Conservation (phyloP, 805 yeast species). For the Suhomyces prunicola region DNA sequence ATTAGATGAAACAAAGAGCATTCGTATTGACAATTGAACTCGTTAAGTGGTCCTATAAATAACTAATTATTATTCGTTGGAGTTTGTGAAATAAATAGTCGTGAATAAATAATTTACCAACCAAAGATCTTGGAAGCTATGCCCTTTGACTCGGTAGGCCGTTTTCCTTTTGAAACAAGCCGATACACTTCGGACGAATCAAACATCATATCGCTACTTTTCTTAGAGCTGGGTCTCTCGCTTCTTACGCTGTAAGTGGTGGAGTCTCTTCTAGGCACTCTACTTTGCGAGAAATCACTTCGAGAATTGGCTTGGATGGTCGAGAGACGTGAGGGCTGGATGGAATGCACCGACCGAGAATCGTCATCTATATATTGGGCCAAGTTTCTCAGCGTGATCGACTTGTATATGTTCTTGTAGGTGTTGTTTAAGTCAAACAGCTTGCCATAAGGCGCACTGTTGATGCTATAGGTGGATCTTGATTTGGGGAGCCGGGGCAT, state of each 20-base stretch:
- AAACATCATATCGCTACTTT: constrained; percentile 6
- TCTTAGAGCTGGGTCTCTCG: not conserved
- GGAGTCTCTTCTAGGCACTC: constrained; percentile 2
- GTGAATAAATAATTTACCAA: constrained; percentile 23
- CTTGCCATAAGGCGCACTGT: constrained; percentile 11
- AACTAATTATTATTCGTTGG: not conserved
- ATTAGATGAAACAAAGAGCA: not conserved
- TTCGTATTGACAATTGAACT: no score
- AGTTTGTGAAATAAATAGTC: not conserved
- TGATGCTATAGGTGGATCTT: constrained; percentile 23
- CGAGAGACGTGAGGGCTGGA: constrained; percentile 12
- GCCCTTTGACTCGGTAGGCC: constrained; percentile 6
- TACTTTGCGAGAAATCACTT: not conserved
- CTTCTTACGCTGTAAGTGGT: not conserved
- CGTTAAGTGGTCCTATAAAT: not conserved
- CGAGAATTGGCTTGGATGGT: not conserved
- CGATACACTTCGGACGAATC: constrained; percentile 20
- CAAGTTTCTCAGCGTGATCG: constrained; percentile 34
- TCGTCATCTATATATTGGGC: constrained; percentile 15
- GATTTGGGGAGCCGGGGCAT: constrained; percentile 13
- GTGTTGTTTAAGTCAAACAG: constrained; percentile 25
- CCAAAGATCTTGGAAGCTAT: constrained; percentile 36
- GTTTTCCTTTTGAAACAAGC: constrained; percentile 12
- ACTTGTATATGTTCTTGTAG: constrained; percentile 33
- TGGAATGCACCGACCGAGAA: constrained; percentile 12